Evolutionary conservation across 306 rosid genomes (phyloP).

Genomic region (Acacia melanoxylon): DNA sequence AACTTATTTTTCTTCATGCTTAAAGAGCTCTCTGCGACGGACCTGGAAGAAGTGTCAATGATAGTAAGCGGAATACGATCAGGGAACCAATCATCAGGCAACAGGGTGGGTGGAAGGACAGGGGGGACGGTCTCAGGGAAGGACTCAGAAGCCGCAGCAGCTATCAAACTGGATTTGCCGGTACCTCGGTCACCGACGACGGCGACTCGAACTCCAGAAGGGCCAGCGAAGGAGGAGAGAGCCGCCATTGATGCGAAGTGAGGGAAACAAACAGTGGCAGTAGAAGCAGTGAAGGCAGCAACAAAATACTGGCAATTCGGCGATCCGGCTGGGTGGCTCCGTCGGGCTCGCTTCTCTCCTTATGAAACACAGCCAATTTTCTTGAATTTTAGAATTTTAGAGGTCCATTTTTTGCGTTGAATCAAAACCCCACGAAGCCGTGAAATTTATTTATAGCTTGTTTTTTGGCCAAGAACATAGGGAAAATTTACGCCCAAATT

Average conservation of each 20-base stretch:
- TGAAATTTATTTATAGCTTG: background rate
- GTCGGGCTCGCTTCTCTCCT: background rate
- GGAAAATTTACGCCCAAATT: too few relatives aligned
- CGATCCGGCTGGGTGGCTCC: background rate
- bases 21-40: background rate
- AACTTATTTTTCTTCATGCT: background rate
- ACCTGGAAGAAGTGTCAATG: slow-evolving; percentile 86
- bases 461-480: too few relatives aligned
- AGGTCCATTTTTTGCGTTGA: background rate
- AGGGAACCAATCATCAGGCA: slow-evolving; percentile 73
- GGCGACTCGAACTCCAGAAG: slow-evolving; percentile 63
- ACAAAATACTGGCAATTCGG: background rate
- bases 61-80: slow-evolving; percentile 68
- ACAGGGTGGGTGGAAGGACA: slow-evolving; percentile 71
- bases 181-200: slow-evolving; percentile 80
- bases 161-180: slow-evolving; percentile 84
- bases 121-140: slow-evolving; percentile 60
- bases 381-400: background rate
- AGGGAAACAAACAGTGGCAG: background rate
- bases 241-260: slow-evolving; percentile 23
- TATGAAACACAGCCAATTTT: background rate
- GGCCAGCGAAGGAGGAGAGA: slow-evolving; percentile 24
- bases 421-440: background rate
- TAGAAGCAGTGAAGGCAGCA: background rate
- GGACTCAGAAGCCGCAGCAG: slow-evolving; percentile 61